phyloP scores from a whole-genome alignment of 495 filamentous ascomycete species.

The Xylaria palmicola region DNA sequence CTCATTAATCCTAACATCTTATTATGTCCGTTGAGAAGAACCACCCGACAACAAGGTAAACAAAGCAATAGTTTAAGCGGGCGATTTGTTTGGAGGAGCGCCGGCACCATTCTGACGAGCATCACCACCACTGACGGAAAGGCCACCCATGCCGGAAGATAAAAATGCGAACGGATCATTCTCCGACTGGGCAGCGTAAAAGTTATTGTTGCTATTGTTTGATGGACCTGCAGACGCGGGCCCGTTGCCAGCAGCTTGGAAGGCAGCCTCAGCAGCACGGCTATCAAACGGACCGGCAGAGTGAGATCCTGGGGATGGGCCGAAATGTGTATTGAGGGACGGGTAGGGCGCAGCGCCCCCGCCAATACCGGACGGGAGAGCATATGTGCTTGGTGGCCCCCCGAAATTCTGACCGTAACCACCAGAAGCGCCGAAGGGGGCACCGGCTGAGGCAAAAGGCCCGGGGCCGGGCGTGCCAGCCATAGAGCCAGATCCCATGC shows the following conservation, averaged over 20 bases:
- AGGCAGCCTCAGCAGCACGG: conserved; percentile 87
- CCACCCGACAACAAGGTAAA: conserved; percentile 3
- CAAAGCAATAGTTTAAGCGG: conserved; percentile 43
- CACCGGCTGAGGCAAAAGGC: conserved; percentile 68
- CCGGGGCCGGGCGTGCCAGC: conserved; percentile 80
- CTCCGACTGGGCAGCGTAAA: conserved; percentile 56
- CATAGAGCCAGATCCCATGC: conserved; percentile 76
- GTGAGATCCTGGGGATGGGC: conserved; percentile 67
- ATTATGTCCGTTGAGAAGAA: conserved; percentile 10
- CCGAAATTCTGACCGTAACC: conserved; percentile 89
- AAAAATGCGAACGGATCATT: conserved; percentile 90
- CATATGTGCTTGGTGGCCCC: conserved; percentile 84
- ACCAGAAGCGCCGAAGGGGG: conserved; percentile 67
- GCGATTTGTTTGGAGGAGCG: conserved; percentile 62
- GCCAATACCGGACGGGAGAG: conserved; percentile 84
- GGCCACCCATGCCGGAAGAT: conserved; percentile 72
- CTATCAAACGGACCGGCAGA: conserved; percentile 91
- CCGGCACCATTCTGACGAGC: conserved; percentile 73
- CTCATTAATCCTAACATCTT: conserved; percentile 33
- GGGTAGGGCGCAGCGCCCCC: conserved; percentile 78
- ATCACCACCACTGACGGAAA: conserved; percentile 82
- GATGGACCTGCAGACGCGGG: conserved; percentile 63
- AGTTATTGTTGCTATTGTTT: conserved; percentile 47
- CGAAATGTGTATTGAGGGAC: conserved; percentile 75
- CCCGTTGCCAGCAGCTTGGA: conserved; percentile 78